phyloP scores from a whole-genome alignment of 441 rosid species.

The Gossypium trilobum region DNA sequence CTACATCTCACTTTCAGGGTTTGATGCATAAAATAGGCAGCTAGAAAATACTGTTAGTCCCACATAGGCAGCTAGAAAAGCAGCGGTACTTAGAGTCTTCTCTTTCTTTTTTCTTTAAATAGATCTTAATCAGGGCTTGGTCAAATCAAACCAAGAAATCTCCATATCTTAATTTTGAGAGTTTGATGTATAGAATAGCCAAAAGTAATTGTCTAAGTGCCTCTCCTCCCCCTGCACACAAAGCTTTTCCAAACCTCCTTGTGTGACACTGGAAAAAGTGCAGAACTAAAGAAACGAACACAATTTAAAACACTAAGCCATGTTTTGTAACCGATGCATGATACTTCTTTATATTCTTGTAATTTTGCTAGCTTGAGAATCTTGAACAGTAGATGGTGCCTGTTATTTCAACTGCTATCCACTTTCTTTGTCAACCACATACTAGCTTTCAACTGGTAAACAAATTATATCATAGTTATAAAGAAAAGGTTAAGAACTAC shows the following conservation, averaged over 20 bases:
- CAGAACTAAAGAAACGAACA: not conserved
- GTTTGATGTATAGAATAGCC: too few relatives aligned
- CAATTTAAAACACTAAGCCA: not conserved
- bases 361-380: not conserved
- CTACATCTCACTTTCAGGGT: not conserved
- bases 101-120: not conserved
- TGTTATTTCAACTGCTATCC: not conserved
- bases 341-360: not conserved
- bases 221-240: not conserved
- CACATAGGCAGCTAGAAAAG: not conserved
- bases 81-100: not conserved
- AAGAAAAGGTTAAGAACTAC: not conserved
- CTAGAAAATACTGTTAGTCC: not conserved
- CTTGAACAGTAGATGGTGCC: not conserved
- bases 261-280: not conserved
- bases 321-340: not conserved
- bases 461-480: not conserved
- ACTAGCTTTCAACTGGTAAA: not conserved
- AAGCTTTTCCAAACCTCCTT: not conserved
- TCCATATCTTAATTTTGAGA: too few relatives aligned
- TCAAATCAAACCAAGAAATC: too few relatives aligned
- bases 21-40: not conserved
- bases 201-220: too few relatives aligned
- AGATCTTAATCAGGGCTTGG: not conserved
- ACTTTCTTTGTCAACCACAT: not conserved